These are phyloP conservation scores for Pisolithus albus DNA, from an alignment of 768 basidiomycete species.

Conservation along the genomic window DNA sequence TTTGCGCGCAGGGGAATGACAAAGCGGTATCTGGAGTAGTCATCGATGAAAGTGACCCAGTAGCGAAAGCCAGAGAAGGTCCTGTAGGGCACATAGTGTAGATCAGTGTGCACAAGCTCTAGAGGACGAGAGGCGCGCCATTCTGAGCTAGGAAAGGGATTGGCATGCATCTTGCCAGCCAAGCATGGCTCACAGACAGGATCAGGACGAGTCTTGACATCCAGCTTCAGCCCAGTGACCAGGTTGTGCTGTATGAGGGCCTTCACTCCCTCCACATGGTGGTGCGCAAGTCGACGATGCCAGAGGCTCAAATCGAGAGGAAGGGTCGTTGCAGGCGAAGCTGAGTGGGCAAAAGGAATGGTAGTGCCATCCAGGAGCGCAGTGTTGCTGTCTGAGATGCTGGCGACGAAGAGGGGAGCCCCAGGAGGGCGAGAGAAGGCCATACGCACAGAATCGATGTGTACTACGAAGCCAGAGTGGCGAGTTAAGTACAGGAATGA, in stretches of 20 bases:
- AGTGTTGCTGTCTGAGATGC: neutral
- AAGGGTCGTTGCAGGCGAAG: neutral
- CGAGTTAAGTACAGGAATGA: constrained; percentile 10
- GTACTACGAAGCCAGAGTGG: constrained; percentile 1
- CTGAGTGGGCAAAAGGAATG: constrained; percentile 1
- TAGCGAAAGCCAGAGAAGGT: too few relatives aligned
- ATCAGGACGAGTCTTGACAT: constrained; percentile 1
- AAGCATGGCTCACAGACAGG: constrained; percentile 17
- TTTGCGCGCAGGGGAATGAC: constrained; percentile 15
- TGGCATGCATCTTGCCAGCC: constrained; percentile 16
- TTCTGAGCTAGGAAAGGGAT: constrained; percentile 12
- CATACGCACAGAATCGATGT: constrained; percentile 2
- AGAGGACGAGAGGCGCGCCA: constrained; percentile 7
- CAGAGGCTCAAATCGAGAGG: constrained; percentile 13
- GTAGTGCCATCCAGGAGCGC: constrained; percentile 17
- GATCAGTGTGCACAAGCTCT: constrained; percentile 20
- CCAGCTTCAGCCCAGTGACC: constrained; percentile 10
- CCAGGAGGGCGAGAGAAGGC: neutral
- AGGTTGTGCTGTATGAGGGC: constrained; percentile 4
- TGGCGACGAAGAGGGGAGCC: constrained; percentile 5
- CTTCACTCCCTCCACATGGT: constrained; percentile 6
- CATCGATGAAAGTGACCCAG: too few relatives aligned
- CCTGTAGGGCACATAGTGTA: constrained; percentile 9
- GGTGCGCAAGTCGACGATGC: constrained; percentile 19
- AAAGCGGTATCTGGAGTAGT: constrained; percentile 11